Evolutionary conservation across 1,284 basidiomycete species (phyloP), one percentile per base, ranked within the genome.

Genomic region (Malassezia equina): DNA sequence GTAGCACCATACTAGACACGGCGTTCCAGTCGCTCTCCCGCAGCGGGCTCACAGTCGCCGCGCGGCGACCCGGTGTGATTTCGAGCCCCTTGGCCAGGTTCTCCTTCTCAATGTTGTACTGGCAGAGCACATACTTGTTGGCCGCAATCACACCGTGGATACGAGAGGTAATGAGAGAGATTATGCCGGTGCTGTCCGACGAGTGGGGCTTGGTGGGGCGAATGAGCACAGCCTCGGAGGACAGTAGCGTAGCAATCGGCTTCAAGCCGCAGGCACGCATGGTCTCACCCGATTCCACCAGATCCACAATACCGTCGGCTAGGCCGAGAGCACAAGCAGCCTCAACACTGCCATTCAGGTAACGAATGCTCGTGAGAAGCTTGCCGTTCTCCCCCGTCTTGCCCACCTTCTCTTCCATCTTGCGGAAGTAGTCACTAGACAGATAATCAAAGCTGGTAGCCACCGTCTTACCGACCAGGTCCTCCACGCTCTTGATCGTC

Each of bases 251-350:
- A 24, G 50, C 48, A 70, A 98, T 94, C 28, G 90, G 83, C 76
- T 88, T 87, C 51, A 99, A 80, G 44, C 93, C 93, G 2, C 91
- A 93, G 23, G 93, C 94, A 39, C 93, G 88, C 94, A 99, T 99
- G 1, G 93, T 99, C 69, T 98, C 94, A 27, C 93, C 93, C n/a
- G 89, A 94, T 77, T 98, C 88, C 53, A 91, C 90, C 53, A 93
- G 84, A 76, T 91, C 89, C 50, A 91, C 88, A 56, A 99, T 96
- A 19, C 91, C 94, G 77, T 98, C 94, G 1, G 94, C 94, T 58
- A 98, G 80, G 3, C 94, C 94, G 7, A 99, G 79, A 1, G 93
- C 84, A 77, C 94, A 99, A 15, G 94, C 94, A 2, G 94, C 93
- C 77, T 98, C 94, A 1, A 99, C 94, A 68, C 88, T 91, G 1